These are phyloP conservation scores for Botrytis byssoidea DNA, from an alignment of 2,329 filamentous ascomycete genomes.

Conservation along the genomic window DNA sequence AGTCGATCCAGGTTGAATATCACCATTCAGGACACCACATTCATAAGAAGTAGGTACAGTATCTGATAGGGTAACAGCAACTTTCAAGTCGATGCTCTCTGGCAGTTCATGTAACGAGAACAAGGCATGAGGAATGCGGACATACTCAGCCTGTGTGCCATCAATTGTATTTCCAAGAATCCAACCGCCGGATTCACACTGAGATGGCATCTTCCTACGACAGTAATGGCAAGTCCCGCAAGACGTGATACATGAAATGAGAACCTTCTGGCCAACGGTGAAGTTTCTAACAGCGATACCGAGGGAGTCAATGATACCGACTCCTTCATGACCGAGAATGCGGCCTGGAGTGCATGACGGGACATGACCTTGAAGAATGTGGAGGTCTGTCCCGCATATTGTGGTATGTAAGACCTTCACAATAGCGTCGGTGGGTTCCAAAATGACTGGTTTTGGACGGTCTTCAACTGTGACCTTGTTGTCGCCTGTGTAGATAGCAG, in stretches of 20 bases:
- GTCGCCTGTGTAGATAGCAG: conserved; percentile 76
- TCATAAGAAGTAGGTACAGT: conserved; percentile 57
- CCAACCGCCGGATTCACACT: conserved; percentile 54
- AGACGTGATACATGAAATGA: conserved; percentile 52
- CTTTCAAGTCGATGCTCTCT: conserved; percentile 77
- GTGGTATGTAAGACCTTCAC: conserved; percentile 49
- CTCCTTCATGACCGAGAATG: conserved; percentile 54
- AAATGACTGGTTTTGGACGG: conserved; percentile 44
- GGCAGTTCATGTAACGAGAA: conserved; percentile 80
- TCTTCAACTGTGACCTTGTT: conserved; percentile 66
- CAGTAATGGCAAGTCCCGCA: conserved; percentile 54
- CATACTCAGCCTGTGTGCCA: conserved; percentile 83
- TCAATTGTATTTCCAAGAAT: conserved; percentile 60
- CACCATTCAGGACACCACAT: conserved; percentile 52
- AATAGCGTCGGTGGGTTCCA: conserved; percentile 48
- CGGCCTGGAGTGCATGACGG: conserved; percentile 47
- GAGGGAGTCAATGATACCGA: conserved; percentile 48
- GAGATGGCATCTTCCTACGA: conserved; percentile 50
- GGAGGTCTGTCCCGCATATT: conserved; percentile 56
- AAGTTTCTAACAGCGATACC: conserved; percentile 48
- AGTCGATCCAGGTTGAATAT: conserved; percentile 51
- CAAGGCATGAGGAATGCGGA: conserved; percentile 76
- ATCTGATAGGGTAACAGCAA: conserved; percentile 58
- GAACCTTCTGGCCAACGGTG: conserved; percentile 50
- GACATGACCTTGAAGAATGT: conserved; percentile 55